phyloP scores from a whole-genome alignment of 371 early-diverging fungal genomes.

The Conidiobolus incongruus region DNA sequence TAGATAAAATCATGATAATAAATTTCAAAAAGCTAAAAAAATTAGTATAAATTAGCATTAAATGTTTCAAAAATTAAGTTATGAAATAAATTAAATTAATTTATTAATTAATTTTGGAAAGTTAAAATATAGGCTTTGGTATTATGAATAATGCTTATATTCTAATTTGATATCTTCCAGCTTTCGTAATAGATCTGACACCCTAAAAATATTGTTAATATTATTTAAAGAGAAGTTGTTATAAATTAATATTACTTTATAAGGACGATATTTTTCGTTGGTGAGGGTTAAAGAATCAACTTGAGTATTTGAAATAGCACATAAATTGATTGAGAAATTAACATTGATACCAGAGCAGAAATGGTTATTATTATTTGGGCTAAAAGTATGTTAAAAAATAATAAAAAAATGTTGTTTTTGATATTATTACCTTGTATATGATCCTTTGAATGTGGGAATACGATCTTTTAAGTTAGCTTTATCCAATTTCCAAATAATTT shows the following conservation, averaged over 20 bases:
- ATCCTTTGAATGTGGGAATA: constrained; percentile 33
- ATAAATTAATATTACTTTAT: constrained; percentile 25
- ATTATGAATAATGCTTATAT: no score
- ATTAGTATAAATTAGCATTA: no score
- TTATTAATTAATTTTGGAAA: no score
- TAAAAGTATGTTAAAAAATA: no score
- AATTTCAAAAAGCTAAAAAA: no score
- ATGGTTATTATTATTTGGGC: not conserved
- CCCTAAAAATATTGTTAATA: constrained; percentile 23
- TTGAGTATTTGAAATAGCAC: constrained; percentile 43
- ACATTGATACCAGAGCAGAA: constrained; percentile 32
- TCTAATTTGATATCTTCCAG: constrained; percentile 50
- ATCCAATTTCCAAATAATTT: constrained; percentile 40
- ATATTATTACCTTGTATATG: constrained; percentile 21
- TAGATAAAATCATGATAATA: no score
- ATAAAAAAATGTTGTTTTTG: not conserved
- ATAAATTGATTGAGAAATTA: constrained; percentile 49
- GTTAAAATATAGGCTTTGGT: no score
- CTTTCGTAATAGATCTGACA: constrained; percentile 43
- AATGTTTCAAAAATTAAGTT: no score
- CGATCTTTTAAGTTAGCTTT: constrained; percentile 28
- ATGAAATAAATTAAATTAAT: no score
- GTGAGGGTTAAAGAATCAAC: constrained; percentile 50
- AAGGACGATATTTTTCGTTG: constrained; percentile 60
- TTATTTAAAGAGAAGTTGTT: no score